These are phyloP conservation scores for Lizonia empirigonia DNA, from an alignment of 2,329 filamentous ascomycete genomes.

Conservation along the genomic window DNA sequence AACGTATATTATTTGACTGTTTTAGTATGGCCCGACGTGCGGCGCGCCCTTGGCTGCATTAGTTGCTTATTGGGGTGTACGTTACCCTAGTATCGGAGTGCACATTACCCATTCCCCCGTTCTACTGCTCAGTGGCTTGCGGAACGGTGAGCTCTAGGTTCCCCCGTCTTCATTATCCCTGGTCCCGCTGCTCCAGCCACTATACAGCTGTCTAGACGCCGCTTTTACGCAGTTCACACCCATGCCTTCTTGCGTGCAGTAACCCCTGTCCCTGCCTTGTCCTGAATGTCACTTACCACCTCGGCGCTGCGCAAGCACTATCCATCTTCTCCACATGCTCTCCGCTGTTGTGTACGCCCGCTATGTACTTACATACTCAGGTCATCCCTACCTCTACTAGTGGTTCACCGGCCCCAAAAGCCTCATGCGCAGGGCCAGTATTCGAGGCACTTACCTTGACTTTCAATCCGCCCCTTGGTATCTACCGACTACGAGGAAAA, in stretches of 20 bases:
- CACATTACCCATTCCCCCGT: too few species aligned
- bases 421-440: conserved; percentile 22
- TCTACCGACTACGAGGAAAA: conserved; percentile 36
- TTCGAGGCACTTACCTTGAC: conserved; percentile 14
- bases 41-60: too few species aligned
- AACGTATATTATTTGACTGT: too few species aligned
- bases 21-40: too few species aligned
- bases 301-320: conserved; percentile 41
- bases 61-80: too few species aligned
- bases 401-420: conserved; percentile 34
- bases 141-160: conserved; percentile 24
- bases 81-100: too few species aligned
- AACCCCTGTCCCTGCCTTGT: conserved; percentile 35
- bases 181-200: conserved; percentile 32
- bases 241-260: conserved; percentile 33
- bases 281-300: conserved; percentile 30
- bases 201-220: conserved; percentile 26
- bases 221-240: conserved; percentile 27
- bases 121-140: conserved; percentile 35
- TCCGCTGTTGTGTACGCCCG: conserved; percentile 38
- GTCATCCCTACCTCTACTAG: conserved; percentile 42
- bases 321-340: conserved; percentile 47
- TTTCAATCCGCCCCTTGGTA: conserved; percentile 7
- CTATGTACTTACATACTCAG: conserved; percentile 40
- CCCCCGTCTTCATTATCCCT: conserved; percentile 29